These are phyloP conservation scores for Entomortierella lignicola DNA, from an alignment of 192 early-diverging fungal genomes.

Conservation along the genomic window DNA sequence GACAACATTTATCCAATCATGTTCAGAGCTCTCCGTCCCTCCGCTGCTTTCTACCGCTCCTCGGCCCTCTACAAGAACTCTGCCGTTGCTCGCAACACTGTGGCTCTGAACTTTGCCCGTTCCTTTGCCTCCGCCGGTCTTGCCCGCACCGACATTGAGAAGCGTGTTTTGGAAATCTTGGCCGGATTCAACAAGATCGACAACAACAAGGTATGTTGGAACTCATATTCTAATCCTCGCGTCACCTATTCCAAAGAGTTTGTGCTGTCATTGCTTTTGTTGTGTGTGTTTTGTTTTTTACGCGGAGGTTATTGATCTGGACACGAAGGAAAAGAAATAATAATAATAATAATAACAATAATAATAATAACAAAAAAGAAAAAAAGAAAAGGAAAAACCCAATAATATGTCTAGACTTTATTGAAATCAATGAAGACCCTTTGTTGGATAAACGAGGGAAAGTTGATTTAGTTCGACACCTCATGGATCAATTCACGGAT, in stretches of 20 bases:
- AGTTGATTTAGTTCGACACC: no score
- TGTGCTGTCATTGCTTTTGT: not conserved
- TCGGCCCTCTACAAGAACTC: slow-evolving; percentile 47
- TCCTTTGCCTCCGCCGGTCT: slow-evolving; percentile 82
- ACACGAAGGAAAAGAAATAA: no score
- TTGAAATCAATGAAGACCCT: no score
- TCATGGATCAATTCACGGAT: no score
- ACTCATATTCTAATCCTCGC: not conserved
- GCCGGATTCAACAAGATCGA: slow-evolving; percentile 98
- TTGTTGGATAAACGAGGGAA: no score
- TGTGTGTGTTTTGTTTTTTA: not conserved
- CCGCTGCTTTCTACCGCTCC: slow-evolving; percentile 46
- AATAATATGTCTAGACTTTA: no score
- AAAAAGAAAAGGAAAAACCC: no score
- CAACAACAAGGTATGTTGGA: slow-evolving; percentile 78
- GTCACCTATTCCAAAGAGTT: not conserved
- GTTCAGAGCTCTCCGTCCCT: slow-evolving; percentile 53
- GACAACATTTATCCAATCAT: slow-evolving; percentile 4
- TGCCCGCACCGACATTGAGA: slow-evolving; percentile 77
- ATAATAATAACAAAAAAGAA: no score
- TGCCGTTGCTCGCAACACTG: slow-evolving; percentile 43
- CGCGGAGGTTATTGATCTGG: no score
- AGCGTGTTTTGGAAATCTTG: slow-evolving; percentile 88
- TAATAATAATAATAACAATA: no score
- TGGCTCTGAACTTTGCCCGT: slow-evolving; percentile 65